Evolutionary conservation across 2,329 filamentous ascomycete species (phyloP).

Genomic region (Fusarium graminum): DNA sequence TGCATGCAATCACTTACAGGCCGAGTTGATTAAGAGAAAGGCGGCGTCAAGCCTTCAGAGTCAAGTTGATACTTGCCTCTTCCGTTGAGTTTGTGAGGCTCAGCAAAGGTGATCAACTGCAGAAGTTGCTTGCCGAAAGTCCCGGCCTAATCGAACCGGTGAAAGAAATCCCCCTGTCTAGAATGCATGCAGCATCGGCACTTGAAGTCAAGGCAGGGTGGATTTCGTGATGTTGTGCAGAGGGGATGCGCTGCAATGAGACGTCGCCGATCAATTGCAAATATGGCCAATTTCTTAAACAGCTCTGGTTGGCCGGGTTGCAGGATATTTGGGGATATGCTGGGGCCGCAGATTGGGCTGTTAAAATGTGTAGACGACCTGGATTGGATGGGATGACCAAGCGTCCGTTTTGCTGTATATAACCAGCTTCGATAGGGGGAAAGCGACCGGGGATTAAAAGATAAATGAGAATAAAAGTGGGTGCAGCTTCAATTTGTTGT

Average conservation of each 20-base stretch:
- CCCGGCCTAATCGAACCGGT: slow-evolving; percentile 35
- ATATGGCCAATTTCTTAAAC: slow-evolving; percentile 25
- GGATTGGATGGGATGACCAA: slow-evolving; percentile 33
- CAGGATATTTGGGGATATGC: slow-evolving; percentile 34
- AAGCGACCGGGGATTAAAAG: slow-evolving; percentile 20
- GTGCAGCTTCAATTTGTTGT: slow-evolving; percentile 25
- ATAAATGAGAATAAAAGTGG: slow-evolving; percentile 36
- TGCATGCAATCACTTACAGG: slow-evolving; percentile 39
- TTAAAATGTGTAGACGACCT: slow-evolving; percentile 29
- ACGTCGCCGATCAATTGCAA: slow-evolving; percentile 36
- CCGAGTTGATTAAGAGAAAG: slow-evolving; percentile 25
- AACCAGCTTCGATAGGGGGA: slow-evolving; percentile 23
- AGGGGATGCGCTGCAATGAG: slow-evolving; percentile 41
- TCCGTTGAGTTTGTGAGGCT: slow-evolving; percentile 14
- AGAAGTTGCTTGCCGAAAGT: slow-evolving; percentile 34
- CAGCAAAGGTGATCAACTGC: slow-evolving; percentile 32
- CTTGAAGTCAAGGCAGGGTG: slow-evolving; percentile 31
- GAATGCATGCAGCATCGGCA: slow-evolving; percentile 45
- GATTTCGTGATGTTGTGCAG: slow-evolving; percentile 43
- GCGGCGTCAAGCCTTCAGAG: slow-evolving; percentile 35
- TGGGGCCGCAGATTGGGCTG: slow-evolving; percentile 24
- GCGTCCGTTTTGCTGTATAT: slow-evolving; percentile 31
- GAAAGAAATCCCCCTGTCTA: slow-evolving; percentile 40
- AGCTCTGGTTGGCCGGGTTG: slow-evolving; percentile 46
- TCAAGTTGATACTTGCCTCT: slow-evolving; percentile 19